Conservation (phyloP, 108 stramenopile species). For the Chaetoceros muelleri region DNA sequence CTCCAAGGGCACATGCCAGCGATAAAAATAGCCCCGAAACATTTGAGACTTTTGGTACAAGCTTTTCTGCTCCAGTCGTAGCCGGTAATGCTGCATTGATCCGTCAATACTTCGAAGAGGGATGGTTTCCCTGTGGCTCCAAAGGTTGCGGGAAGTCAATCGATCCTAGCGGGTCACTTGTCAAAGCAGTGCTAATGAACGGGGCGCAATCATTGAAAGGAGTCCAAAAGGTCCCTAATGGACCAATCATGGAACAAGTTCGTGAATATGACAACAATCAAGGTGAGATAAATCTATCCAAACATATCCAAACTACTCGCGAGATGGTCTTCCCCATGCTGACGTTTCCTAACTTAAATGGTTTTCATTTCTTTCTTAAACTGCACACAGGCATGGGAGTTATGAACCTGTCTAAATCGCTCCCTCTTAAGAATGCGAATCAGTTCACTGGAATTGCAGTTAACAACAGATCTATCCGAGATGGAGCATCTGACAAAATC, state of each 20-base stretch:
- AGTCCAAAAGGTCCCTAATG: no score
- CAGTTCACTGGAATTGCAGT: constrained; percentile 16
- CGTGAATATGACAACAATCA: constrained; percentile 36
- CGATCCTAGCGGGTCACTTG: constrained; percentile 47
- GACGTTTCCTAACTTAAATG: no score
- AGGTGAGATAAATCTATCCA: no score
- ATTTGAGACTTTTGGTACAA: constrained; percentile 26
- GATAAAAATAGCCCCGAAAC: constrained; percentile 17
- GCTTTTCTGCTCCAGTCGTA: constrained; percentile 68
- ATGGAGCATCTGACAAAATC: constrained; percentile 9
- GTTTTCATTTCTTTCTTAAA: no score
- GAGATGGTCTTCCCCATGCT: no score
- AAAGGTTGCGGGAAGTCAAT: constrained; percentile 34
- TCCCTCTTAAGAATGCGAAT: constrained; percentile 19
- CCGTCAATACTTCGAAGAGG: constrained; percentile 66
- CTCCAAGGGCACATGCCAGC: constrained; percentile 29
- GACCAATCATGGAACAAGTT: constrained; percentile 8
- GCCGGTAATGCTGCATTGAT: constrained; percentile 70
- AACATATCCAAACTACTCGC: no score
- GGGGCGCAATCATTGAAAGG: constrained; percentile 40
- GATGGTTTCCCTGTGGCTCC: constrained; percentile 31
- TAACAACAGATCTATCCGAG: constrained; percentile 15
- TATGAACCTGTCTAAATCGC: constrained; percentile 21
- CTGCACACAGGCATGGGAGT: constrained; percentile 42
- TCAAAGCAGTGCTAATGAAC: constrained; percentile 67